These are phyloP conservation scores for Amaranthus cruentus DNA, from an alignment of 148 eudicot genomes.

Conservation along the genomic window DNA sequence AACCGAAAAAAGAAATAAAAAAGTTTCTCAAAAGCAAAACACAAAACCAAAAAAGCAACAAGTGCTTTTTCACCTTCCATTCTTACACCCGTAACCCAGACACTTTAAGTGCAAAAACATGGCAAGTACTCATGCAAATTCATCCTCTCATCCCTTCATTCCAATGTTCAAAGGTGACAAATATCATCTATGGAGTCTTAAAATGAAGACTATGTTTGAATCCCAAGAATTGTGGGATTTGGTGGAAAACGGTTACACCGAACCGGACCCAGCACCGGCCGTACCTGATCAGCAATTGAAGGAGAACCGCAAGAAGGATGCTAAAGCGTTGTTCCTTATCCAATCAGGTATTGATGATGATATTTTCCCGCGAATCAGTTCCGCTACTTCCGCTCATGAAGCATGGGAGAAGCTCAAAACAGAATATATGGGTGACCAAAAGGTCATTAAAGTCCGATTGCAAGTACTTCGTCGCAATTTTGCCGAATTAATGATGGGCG, in stretches of 20 bases:
- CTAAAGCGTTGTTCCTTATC: not conserved
- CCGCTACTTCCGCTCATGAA: not conserved
- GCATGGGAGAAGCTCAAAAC: slow-evolving; percentile 9
- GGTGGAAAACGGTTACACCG: not conserved
- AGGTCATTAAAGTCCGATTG: not conserved
- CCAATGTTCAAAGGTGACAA: no score
- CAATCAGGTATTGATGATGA: slow-evolving; percentile 11
- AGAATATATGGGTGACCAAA: not conserved
- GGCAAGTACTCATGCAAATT: no score
- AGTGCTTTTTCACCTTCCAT: no score
- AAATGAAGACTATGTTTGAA: not conserved
- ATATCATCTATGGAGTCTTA: not conserved
- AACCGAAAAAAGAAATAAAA: no score
- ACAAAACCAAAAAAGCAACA: no score
- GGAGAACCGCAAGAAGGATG: not conserved
- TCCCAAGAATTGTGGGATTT: no score
- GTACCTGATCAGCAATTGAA: not conserved
- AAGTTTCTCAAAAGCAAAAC: no score
- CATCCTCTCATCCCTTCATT: no score
- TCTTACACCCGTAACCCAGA: no score
- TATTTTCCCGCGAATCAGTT: slow-evolving; percentile 1
- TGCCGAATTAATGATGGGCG: no score
- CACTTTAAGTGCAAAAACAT: no score
- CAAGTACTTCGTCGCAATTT: not conserved
- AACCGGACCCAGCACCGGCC: not conserved